These are phyloP conservation scores for Grifola frondosa DNA, from an alignment of 1,284 basidiomycete genomes.

Conservation along the genomic window DNA sequence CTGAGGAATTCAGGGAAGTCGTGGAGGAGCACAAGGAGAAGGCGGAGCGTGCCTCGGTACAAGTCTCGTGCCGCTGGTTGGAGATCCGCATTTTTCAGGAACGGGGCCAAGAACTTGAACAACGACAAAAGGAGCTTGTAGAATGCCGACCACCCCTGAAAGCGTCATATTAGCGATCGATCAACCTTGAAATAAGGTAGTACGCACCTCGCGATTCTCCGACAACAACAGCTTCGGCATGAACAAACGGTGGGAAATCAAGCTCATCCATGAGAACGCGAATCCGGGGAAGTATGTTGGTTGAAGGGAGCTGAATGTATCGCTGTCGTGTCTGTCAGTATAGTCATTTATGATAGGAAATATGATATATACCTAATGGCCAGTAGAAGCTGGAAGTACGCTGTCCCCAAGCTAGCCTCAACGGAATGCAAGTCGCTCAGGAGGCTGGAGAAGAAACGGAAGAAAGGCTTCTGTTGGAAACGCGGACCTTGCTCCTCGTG, in stretches of 20 bases:
- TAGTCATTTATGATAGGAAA: not conserved
- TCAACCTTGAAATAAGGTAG: constrained; percentile 1
- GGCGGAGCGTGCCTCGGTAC: constrained; percentile 89
- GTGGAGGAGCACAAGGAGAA: constrained; percentile 93
- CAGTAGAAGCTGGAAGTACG: constrained; percentile 88
- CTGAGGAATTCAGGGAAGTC: constrained; percentile 99
- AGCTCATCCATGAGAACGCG: constrained; percentile 96
- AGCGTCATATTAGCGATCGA: constrained; percentile 3
- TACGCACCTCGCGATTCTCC: constrained; percentile 75
- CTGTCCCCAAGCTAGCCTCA: constrained; percentile 79
- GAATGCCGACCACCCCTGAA: constrained; percentile 91
- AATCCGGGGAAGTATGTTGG: constrained; percentile 98
- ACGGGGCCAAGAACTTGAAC: constrained; percentile 92
- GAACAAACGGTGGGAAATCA: constrained; percentile 95
- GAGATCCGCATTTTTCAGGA: constrained; percentile 83
- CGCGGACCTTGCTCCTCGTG: constrained; percentile 90
- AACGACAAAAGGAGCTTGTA: constrained; percentile 91
- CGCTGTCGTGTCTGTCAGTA: constrained; percentile 47
- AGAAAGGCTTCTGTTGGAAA: constrained; percentile 98
- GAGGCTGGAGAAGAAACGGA: constrained; percentile 97
- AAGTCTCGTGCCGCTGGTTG: constrained; percentile 84
- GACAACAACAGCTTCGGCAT: constrained; percentile 92
- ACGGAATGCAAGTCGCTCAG: constrained; percentile 89
- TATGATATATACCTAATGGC: constrained; percentile 70
- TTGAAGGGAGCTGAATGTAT: constrained; percentile 94